Evolutionary conservation across 2,329 filamentous ascomycete genomes (phyloP).

Genomic region (Sclerotinia subarctica): DNA sequence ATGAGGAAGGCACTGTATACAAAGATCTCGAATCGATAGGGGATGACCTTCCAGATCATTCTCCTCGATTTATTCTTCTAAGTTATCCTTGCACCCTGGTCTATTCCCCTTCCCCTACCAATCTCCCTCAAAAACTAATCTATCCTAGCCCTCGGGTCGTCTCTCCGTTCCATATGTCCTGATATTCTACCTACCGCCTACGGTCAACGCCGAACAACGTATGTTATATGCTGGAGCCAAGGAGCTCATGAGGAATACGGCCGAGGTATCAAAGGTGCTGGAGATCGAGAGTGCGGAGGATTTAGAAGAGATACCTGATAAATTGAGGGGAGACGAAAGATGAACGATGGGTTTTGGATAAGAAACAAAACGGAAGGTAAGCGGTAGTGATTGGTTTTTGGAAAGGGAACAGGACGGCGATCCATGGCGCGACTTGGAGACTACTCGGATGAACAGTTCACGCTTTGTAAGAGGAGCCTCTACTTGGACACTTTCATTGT

Average conservation of each 20-base stretch:
- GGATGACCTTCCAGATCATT: conserved; percentile 89
- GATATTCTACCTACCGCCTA: conserved; percentile 89
- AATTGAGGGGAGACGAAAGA: conserved; percentile 43
- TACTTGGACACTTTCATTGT: background rate
- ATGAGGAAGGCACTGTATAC: conserved; percentile 74
- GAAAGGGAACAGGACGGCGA: background rate
- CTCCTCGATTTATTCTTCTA: conserved; percentile 83
- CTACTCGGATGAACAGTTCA: background rate
- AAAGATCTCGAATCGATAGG: conserved; percentile 74
- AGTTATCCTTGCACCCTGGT: conserved; percentile 89
- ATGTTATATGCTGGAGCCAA: conserved; percentile 97
- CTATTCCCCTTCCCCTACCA: conserved; percentile 34
- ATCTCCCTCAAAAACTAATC: conserved; percentile 16
- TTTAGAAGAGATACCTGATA: conserved; percentile 73
- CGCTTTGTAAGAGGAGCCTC: background rate
- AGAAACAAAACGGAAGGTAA: conserved; percentile 5
- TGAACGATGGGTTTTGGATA: background rate
- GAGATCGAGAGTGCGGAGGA: conserved; percentile 82
- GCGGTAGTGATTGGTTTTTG: background rate
- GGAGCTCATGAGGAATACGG: conserved; percentile 90
- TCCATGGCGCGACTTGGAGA: background rate
- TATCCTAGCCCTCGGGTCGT: conserved; percentile 69
- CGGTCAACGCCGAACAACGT: conserved; percentile 79
- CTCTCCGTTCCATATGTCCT: conserved; percentile 89
- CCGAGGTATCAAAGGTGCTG: conserved; percentile 82